Evolutionary conservation across 108 stramenopile species (phyloP).

Genomic region (Bacterosira constricta): DNA sequence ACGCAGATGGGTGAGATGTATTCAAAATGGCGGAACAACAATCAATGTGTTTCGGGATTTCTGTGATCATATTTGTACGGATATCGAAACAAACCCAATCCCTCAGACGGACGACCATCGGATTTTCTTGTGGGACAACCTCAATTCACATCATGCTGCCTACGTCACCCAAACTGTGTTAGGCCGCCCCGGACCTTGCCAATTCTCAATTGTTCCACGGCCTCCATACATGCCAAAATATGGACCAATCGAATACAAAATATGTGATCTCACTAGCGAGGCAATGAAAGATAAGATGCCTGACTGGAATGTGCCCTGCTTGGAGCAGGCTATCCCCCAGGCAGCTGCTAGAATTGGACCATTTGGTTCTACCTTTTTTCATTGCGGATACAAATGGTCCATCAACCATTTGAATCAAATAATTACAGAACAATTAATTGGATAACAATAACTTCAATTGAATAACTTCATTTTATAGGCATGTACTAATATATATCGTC

Average conservation of each 20-base stretch:
- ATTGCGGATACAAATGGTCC: conserved; percentile 11
- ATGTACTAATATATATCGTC: too few relatives aligned
- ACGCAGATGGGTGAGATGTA: conserved; percentile 11
- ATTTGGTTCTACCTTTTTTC: conserved; percentile 10
- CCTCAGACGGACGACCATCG: conserved; percentile 12
- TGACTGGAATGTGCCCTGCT: background rate
- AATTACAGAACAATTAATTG: too few relatives aligned
- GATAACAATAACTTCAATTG: too few relatives aligned
- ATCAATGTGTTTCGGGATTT: conserved; percentile 13
- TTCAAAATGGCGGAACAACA: conserved; percentile 6
- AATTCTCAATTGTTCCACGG: conserved; percentile 16
- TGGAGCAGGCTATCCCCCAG: background rate
- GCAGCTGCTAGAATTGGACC: background rate
- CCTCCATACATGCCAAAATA: conserved; percentile 22
- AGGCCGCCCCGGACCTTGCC: background rate
- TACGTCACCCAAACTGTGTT: conserved; percentile 16
- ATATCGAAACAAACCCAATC: conserved; percentile 14
- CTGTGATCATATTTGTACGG: conserved; percentile 4
- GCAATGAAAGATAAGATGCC: background rate
- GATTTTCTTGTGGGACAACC: conserved; percentile 22
- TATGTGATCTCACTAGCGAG: conserved; percentile 6
- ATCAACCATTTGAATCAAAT: too few relatives aligned
- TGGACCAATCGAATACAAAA: conserved; percentile 29
- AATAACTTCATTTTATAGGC: too few relatives aligned
- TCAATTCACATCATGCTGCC: conserved; percentile 11